phyloP scores from a whole-genome alignment of 169 alveolate species.

The Eimeria sp. region DNA sequence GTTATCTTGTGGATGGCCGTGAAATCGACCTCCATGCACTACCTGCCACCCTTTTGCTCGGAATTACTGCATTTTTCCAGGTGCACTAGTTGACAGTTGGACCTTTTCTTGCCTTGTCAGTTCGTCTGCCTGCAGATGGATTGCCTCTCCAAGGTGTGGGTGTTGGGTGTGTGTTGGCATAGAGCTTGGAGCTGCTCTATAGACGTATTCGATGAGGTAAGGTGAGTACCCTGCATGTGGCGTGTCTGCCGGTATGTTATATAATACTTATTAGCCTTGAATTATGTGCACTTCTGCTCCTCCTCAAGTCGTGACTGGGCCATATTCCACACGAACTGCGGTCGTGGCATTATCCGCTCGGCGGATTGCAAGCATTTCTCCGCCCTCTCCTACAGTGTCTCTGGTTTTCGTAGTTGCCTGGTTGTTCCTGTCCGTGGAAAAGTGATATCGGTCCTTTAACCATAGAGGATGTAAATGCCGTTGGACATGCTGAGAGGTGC shows the following conservation, averaged over 20 bases:
- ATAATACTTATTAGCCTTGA: background rate
- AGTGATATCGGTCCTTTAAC: background rate
- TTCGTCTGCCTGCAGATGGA: background rate
- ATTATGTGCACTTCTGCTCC: background rate
- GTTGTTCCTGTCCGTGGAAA: background rate
- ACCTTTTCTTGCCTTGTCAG: background rate
- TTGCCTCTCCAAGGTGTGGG: background rate
- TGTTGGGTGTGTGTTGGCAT: background rate
- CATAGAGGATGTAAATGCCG: background rate
- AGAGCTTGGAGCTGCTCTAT: background rate
- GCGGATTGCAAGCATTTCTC: background rate
- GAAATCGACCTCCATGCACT: too few species aligned
- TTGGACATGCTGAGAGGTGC: background rate
- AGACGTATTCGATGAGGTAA: background rate
- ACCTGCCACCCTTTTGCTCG: too few species aligned
- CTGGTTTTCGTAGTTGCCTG: background rate
- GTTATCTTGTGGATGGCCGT: too few species aligned
- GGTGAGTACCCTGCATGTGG: background rate
- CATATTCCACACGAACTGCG: background rate
- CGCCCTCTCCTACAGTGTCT: background rate
- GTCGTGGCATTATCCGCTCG: background rate
- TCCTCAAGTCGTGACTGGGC: background rate
- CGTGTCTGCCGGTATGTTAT: background rate
- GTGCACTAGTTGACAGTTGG: slow-evolving; percentile 1
- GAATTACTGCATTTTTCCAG: too few species aligned